Evolutionary conservation across 2,329 filamentous ascomycete genomes (phyloP).

Genomic region (Domatiomyces globalis): DNA sequence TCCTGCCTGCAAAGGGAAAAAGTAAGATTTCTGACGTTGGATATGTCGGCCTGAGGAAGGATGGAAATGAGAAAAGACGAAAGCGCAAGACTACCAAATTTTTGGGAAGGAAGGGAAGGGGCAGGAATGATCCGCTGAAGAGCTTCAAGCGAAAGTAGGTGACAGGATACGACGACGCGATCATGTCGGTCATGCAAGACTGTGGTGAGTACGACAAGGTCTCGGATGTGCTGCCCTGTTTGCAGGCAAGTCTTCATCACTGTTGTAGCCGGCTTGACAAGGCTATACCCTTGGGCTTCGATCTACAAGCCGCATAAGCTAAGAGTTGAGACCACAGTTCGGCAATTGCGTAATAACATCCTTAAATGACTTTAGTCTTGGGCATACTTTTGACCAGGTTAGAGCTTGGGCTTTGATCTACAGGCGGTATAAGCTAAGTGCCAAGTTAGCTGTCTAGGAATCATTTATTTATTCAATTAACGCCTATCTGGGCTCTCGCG

Average conservation of each 20-base stretch:
- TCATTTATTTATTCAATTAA: too few relatives aligned
- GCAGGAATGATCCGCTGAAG: conserved; percentile 61
- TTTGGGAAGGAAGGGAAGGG: conserved; percentile 27
- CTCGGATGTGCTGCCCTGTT: not conserved
- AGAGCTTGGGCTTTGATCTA: not conserved
- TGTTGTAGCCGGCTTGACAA: not conserved
- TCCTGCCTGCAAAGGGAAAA: conserved; percentile 65
- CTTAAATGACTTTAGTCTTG: not conserved
- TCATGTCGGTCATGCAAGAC: not conserved
- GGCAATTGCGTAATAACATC: not conserved
- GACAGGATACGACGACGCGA: conserved; percentile 1
- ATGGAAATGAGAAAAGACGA: conserved; percentile 36
- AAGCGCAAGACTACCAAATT: conserved; percentile 26
- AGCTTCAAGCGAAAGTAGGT: conserved; percentile 55
- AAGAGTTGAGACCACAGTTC: not conserved
- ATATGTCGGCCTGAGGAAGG: conserved; percentile 54
- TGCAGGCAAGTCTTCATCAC: not conserved
- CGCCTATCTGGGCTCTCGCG: too few relatives aligned
- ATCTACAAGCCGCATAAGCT: not conserved
- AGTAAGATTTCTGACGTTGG: conserved; percentile 53
- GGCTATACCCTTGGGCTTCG: not conserved
- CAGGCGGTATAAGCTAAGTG: too few relatives aligned
- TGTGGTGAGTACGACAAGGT: not conserved
- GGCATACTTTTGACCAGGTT: not conserved
- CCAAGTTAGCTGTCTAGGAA: too few relatives aligned